These are phyloP conservation scores for Albophoma yamanashiensis DNA, from an alignment of 2,329 filamentous ascomycete genomes.

Conservation along the genomic window DNA sequence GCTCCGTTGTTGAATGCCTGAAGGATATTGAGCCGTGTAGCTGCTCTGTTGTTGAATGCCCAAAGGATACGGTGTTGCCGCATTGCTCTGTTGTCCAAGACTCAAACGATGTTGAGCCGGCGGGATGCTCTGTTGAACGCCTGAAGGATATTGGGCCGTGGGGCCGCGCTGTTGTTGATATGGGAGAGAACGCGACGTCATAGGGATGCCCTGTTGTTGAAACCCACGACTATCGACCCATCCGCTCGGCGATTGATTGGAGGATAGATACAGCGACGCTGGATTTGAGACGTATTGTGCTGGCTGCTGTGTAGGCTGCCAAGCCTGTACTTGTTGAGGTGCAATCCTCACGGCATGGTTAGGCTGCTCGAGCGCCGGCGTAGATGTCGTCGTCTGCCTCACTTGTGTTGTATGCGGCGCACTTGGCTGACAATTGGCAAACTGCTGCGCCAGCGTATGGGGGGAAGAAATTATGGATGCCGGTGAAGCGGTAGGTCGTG, in stretches of 20 bases:
- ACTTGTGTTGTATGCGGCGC: not conserved
- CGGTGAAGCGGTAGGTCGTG: not conserved
- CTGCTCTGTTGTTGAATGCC: not conserved
- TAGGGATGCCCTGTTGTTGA: not conserved
- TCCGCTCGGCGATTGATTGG: not conserved
- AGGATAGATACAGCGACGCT: not conserved
- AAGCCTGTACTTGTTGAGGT: not conserved
- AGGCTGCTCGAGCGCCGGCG: not conserved
- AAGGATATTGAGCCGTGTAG: not conserved
- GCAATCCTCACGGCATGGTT: not conserved
- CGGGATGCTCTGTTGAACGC: not conserved
- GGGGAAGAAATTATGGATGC: not conserved
- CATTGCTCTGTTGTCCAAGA: not conserved
- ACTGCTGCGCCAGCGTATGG: not conserved
- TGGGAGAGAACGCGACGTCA: too few relatives aligned
- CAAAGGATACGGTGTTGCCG: not conserved
- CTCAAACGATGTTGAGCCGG: not conserved
- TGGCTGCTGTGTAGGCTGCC: not conserved
- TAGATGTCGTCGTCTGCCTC: not conserved
- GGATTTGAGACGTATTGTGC: not conserved
- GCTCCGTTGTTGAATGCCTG: not conserved
- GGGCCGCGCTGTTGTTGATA: not conserved
- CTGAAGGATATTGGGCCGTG: not conserved
- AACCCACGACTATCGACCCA: not conserved
- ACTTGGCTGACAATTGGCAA: not conserved